Conservation (phyloP, 192 early-diverging fungal genomes). For the Entomortierella chlamydospora region DNA sequence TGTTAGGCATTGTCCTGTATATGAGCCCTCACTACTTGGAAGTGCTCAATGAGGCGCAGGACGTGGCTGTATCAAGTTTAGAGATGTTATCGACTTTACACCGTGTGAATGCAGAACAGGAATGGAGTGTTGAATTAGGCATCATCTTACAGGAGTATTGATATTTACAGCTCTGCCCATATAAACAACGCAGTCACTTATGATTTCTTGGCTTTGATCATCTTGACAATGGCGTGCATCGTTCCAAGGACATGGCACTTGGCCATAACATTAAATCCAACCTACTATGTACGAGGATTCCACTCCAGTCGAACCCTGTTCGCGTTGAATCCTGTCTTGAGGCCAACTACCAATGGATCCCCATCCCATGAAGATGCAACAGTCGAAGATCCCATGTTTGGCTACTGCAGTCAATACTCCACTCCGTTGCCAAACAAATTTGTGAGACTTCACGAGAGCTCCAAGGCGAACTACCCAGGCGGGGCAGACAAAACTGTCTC, state of each 20-base stretch:
- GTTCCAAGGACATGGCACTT: neutral
- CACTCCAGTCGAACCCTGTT: neutral
- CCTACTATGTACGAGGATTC: neutral
- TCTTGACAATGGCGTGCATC: neutral
- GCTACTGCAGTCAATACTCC: conserved; percentile 18
- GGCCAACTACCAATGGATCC: neutral
- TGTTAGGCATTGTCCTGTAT: neutral
- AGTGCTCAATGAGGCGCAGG: neutral
- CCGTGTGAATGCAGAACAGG: no score
- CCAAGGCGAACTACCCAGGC: conserved; percentile 10
- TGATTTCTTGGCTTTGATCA: no score
- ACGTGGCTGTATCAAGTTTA: no score
- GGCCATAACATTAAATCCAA: neutral
- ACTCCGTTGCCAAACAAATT: conserved; percentile 29
- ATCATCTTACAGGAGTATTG: no score
- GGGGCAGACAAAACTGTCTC: conserved; percentile 61
- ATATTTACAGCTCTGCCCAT: no score
- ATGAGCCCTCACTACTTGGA: neutral
- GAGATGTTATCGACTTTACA: no score
- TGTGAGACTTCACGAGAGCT: conserved; percentile 4
- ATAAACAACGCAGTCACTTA: no score
- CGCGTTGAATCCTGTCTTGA: neutral
- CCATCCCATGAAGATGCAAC: neutral
- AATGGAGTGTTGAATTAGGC: no score
- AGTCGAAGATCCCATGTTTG: conserved; percentile 5